Evolutionary conservation across 768 basidiomycete genomes (phyloP), one percentile per base, ranked within the genome.

Genomic region (Tulasnella sp.): DNA sequence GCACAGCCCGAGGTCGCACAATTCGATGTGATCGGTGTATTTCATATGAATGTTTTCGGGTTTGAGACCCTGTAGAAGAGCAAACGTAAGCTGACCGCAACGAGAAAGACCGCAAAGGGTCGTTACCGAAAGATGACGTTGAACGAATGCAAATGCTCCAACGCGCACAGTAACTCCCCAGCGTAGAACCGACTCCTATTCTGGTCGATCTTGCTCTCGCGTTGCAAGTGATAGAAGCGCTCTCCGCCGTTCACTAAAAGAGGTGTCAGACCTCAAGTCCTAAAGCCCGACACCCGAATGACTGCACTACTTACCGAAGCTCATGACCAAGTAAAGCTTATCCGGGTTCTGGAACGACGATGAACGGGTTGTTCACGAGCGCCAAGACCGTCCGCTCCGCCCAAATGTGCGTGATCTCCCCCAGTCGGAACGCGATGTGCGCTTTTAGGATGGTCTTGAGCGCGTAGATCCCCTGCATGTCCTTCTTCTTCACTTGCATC

Each of bases 401-500:
- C 50, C 98, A 89, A 81, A 98, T 99, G 85, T 99, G 98, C 2
- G 96, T 98, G 83, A 99, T 98, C 87, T 99, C 98, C 60, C 97
- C 97, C 0, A 95, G 95, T 1, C 98, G 91, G 46, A 95, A 94
- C 6, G 97, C 98, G 83, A 99, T 99, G 84, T 98, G 96, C 6
- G 97, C 97, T 86, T 99, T 99, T 78, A 97, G 92, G 84, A n/a
- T n/a, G n/a, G n/a, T n/a, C n/a, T n/a, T n/a, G n/a, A n/a, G n/a
- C n/a, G n/a, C n/a, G n/a, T n/a, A n/a, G n/a, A n/a, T n/a, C n/a
- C n/a, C n/a, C n/a, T n/a, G n/a, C n/a, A n/a, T n/a, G n/a, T n/a
- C n/a, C 88, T 98, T 97, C 88, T 99, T 99, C 77, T 96, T 93
- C 60, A 99, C 97, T 90, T 99, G 97, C 98, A 99, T 99, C 82